phyloP scores from a whole-genome alignment of 2,329 filamentous ascomycete species.

The Epicoccum sorghinum region DNA sequence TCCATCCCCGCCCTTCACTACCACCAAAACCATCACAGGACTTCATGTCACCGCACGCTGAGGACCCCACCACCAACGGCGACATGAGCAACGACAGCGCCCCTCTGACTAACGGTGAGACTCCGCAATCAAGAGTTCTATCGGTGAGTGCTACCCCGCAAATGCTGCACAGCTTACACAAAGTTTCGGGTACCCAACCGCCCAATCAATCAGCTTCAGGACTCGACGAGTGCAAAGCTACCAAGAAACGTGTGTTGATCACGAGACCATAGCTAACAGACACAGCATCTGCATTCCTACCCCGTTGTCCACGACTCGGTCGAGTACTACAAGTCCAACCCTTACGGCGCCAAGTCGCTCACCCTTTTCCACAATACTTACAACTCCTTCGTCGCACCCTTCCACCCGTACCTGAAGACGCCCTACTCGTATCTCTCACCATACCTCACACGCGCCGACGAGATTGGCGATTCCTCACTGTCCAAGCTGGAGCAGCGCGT shows the following conservation, averaged over 20 bases:
- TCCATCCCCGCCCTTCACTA: conserved; percentile 10
- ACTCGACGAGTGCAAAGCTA: conserved; percentile 1
- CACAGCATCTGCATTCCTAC: conserved; percentile 82
- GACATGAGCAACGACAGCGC: conserved; percentile 38
- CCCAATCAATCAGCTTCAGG: conserved; percentile 17
- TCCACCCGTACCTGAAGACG: conserved; percentile 77
- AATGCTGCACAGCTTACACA: conserved; percentile 3
- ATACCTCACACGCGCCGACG: conserved; percentile 82
- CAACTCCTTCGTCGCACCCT: conserved; percentile 74
- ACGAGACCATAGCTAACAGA: conserved; percentile 12
- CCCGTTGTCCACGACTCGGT: conserved; percentile 82
- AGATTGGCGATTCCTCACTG: conserved; percentile 47
- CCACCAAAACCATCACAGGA: conserved; percentile 17
- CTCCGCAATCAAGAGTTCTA: conserved; percentile 46
- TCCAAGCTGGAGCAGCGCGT: conserved; percentile 45
- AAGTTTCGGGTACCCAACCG: conserved; percentile 1
- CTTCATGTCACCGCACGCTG: conserved; percentile 44
- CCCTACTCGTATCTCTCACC: conserved; percentile 84
- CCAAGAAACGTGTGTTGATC: neutral
- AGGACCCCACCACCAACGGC: conserved; percentile 39
- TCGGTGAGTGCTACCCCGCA: conserved; percentile 40
- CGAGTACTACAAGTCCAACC: conserved; percentile 78
- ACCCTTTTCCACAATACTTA: conserved; percentile 77
- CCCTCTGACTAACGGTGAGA: conserved; percentile 49
- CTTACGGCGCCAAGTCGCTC: conserved; percentile 82